phyloP scores from a whole-genome alignment of 768 basidiomycete species.

The Serendipita sp. region DNA sequence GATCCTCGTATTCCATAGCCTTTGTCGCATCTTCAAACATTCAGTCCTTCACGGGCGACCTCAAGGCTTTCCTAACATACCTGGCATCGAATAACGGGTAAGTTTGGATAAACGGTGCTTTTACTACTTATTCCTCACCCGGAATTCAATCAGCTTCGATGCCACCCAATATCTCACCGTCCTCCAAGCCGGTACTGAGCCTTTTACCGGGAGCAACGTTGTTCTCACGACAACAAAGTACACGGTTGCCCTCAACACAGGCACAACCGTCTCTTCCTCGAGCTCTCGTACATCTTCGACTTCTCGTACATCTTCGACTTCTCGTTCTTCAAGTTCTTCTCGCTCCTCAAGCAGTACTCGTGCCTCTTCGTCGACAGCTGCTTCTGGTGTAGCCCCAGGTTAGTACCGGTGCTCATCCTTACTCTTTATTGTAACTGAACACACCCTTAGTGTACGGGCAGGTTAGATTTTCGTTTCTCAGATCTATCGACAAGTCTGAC shows the following conservation, averaged over 20 bases:
- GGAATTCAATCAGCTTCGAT: background rate
- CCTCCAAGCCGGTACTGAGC: conserved; percentile 2
- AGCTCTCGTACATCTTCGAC: background rate
- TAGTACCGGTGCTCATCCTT: background rate
- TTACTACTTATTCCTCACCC: background rate
- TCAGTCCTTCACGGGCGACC: background rate
- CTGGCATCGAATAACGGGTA: conserved; percentile 1
- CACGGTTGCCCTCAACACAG: background rate
- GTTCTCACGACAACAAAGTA: background rate
- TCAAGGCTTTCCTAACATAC: background rate
- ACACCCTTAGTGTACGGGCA: background rate
- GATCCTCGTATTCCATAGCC: background rate
- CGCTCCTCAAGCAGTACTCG: too few species aligned
- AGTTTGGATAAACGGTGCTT: background rate
- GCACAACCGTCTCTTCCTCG: background rate
- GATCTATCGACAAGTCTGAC: background rate
- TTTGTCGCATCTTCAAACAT: background rate
- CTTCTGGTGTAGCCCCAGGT: background rate
- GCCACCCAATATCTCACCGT: background rate
- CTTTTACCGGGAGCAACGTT: background rate
- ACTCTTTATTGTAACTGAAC: background rate
- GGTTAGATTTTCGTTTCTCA: background rate
- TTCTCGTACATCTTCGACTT: too few species aligned
- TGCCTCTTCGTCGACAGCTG: too few species aligned
- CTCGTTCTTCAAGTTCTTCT: too few species aligned